Evolutionary conservation across 176 grass and related monocot species (phyloP).

Genomic region (Melocanna baccifera): DNA sequence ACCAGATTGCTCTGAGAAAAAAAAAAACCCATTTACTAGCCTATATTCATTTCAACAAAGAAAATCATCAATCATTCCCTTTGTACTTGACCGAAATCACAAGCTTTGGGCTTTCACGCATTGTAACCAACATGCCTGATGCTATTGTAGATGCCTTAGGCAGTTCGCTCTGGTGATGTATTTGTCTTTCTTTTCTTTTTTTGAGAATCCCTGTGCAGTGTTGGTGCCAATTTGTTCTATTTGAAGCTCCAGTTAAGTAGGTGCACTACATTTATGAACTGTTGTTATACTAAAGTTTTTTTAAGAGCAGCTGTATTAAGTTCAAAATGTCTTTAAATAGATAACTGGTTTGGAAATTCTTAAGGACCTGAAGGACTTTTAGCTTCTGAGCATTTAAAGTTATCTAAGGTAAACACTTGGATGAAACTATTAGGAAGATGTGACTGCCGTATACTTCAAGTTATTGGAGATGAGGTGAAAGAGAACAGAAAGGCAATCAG

Average conservation of each 20-base stretch:
- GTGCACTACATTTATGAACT: neutral
- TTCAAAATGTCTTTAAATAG: neutral
- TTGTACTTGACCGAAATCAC: neutral
- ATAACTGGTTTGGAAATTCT: neutral
- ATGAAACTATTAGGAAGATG: neutral
- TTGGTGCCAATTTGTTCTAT: neutral
- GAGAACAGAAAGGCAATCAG: neutral
- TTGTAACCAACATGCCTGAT: neutral
- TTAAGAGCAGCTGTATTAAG: neutral
- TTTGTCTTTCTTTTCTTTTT: neutral
- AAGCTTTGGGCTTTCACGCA: neutral
- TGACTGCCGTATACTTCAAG: neutral
- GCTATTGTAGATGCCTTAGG: neutral
- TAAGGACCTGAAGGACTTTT: neutral
- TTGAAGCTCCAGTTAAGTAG: neutral
- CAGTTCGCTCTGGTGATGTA: neutral
- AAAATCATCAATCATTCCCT: neutral
- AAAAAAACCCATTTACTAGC: neutral
- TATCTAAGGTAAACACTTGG: neutral
- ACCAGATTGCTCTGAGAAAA: neutral
- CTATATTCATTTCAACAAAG: neutral
- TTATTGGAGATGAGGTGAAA: neutral
- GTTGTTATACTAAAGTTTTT: no score
- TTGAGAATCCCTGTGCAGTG: neutral
- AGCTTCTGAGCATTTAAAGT: neutral